Percentiles rank a stretch among this genome's conserved stretches.
phyloP scores from a whole-genome alignment of 2,329 filamentous ascomycete genomes.

The Sporothrix brunneoviolacea region DNA sequence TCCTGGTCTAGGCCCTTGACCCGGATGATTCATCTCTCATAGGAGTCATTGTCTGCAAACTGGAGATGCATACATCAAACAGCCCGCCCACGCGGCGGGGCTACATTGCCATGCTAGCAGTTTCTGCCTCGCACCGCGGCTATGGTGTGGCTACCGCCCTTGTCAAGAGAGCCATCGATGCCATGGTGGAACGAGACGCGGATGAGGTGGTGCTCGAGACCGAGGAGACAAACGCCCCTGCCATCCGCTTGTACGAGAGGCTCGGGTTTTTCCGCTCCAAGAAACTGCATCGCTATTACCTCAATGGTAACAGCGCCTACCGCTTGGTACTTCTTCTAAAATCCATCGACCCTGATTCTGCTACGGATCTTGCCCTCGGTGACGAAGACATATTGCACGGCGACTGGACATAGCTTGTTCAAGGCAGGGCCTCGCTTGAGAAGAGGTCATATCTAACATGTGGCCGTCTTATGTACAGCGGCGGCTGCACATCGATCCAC shows the following conservation, averaged over 20 bases:
- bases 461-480: no score
- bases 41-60: conserved; percentile 89
- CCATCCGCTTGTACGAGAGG: conserved; percentile 87
- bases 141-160: conserved; percentile 82
- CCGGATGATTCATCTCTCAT: conserved; percentile 59
- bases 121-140: conserved; percentile 70
- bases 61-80: conserved; percentile 82
- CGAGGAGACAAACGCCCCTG: conserved; percentile 83
- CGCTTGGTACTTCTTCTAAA: conserved; percentile 77
- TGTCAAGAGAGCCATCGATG: conserved; percentile 84
- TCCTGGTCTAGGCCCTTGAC: conserved; percentile 46
- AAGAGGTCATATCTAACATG: no score
- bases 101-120: conserved; percentile 99
- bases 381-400: conserved; percentile 19
- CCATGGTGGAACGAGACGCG: conserved; percentile 75
- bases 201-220: conserved; percentile 96
- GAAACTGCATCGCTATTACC: conserved; percentile 86
- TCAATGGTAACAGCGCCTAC: conserved; percentile 94
- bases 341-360: conserved; percentile 35
- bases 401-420: neutral
- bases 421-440: no score
- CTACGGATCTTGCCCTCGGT: conserved; percentile 29
- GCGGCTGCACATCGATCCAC: no score
- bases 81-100: conserved; percentile 69
- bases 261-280: conserved; percentile 90